A percentile compares a stretch with the other conserved stretches of the same genome.
phyloP scores from a whole-genome alignment of 2,329 filamentous ascomycete species.

The Lecanicillium sp. region DNA sequence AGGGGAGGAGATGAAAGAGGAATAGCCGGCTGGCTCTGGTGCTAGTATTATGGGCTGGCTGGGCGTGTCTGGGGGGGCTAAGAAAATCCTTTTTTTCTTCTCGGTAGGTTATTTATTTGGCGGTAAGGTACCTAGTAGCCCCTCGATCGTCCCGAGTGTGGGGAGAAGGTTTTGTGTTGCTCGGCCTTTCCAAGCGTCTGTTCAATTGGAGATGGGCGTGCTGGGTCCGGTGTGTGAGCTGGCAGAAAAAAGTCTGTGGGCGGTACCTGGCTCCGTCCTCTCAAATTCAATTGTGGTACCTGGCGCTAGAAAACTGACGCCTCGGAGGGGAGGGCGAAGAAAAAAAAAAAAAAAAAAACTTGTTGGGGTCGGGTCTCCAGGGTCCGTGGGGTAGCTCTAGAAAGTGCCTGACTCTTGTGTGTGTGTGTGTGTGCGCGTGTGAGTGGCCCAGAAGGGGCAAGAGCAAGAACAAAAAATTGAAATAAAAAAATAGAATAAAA shows the following conservation, averaged over 20 bases:
- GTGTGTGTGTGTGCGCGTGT: not conserved
- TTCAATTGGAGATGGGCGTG: no score
- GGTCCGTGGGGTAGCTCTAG: constrained; percentile 8
- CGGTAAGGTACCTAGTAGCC: no score
- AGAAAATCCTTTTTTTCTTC: constrained; percentile 1
- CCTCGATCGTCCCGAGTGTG: constrained; percentile 1
- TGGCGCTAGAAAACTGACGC: constrained; percentile 5
- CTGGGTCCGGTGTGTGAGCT: no score
- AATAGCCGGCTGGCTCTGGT: not conserved
- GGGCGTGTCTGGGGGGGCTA: not conserved
- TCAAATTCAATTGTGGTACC: not conserved
- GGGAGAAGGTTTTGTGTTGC: constrained; percentile 1
- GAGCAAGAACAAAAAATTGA: not conserved
- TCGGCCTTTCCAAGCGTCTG: no score
- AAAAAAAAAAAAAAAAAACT: no score
- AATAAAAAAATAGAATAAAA: not conserved
- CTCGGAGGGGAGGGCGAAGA: no score
- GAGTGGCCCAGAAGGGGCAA: constrained; percentile 1
- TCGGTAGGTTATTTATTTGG: not conserved
- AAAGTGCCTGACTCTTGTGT: no score
- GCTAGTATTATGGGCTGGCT: no score
- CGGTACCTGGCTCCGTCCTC: no score
- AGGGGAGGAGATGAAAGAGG: not conserved
- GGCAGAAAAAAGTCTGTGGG: no score
- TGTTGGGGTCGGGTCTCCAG: constrained; percentile 9